Conservation (phyloP, 805 yeast genomes). For the Sugiyamaella smithiae region DNA sequence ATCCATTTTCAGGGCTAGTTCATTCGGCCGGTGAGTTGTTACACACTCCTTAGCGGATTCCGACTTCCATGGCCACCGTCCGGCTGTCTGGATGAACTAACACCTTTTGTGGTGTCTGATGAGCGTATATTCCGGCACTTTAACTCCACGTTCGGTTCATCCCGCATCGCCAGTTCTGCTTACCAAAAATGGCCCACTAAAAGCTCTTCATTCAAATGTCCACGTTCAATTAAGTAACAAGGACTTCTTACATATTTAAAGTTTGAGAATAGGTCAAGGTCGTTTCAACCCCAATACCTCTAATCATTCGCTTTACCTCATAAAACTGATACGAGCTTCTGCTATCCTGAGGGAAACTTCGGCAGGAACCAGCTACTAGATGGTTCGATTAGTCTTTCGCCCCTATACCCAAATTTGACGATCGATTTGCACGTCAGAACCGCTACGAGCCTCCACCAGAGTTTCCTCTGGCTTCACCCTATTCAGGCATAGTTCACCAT, state of each 20-base stretch:
- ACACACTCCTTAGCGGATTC: constrained; percentile 56
- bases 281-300: constrained; percentile 42
- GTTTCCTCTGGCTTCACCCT: constrained; percentile 47
- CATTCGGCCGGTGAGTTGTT: constrained; percentile 53
- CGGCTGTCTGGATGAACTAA: constrained; percentile 46
- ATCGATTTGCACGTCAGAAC: constrained; percentile 47
- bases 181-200: constrained; percentile 48
- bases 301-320: constrained; percentile 44
- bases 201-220: constrained; percentile 43
- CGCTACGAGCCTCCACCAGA: constrained; percentile 47
- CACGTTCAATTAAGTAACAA: constrained; percentile 43
- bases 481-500: constrained; percentile 46
- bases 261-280: constrained; percentile 43
- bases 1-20: constrained; percentile 45
- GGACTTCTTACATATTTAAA: constrained; percentile 44
- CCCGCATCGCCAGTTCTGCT: constrained; percentile 49
- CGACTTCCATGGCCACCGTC: constrained; percentile 54
- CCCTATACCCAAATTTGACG: constrained; percentile 46
- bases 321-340: constrained; percentile 43
- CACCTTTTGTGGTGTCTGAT: constrained; percentile 47
- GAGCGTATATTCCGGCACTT: constrained; percentile 45
- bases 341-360: constrained; percentile 45
- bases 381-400: constrained; percentile 45
- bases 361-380: constrained; percentile 46
- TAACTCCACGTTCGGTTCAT: constrained; percentile 43